Evolutionary conservation across 805 yeast genomes (phyloP).

Genomic region (Myxozyma udenii): DNA sequence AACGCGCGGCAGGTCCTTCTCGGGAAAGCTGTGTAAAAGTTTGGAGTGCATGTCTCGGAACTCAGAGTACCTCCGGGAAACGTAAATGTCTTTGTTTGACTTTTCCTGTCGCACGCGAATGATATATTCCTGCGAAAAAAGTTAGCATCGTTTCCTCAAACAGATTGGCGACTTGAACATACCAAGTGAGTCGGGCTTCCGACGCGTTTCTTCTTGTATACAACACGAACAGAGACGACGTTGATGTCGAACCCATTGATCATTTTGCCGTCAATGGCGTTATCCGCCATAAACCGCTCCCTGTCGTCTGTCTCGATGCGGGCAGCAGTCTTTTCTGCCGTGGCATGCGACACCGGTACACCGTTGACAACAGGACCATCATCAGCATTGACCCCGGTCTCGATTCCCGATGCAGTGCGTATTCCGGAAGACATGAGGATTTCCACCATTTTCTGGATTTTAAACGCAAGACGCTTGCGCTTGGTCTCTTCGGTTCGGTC

Average conservation of each 20-base stretch:
- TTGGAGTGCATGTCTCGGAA: constrained; percentile 55
- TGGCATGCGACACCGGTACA: background rate
- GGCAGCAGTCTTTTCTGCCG: constrained; percentile 26
- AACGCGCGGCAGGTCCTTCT: constrained; percentile 56
- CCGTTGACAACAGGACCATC: constrained; percentile 4
- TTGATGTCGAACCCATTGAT: constrained; percentile 62
- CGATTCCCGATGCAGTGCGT: constrained; percentile 44
- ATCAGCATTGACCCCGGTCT: constrained; percentile 19
- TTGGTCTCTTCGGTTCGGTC: constrained; percentile 78
- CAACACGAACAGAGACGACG: constrained; percentile 60
- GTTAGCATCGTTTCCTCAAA: background rate
- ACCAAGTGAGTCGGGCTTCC: constrained; percentile 21
- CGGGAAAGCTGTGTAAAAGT: constrained; percentile 55
- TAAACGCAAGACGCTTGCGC: constrained; percentile 58
- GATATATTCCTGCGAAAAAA: constrained; percentile 43
- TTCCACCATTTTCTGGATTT: constrained; percentile 59
- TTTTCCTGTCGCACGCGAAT: constrained; percentile 44
- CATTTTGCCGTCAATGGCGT: constrained; percentile 34
- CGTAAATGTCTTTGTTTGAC: constrained; percentile 43
- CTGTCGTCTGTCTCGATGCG: constrained; percentile 29
- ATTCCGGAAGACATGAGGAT: constrained; percentile 74
- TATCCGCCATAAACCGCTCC: constrained; percentile 26
- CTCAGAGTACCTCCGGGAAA: constrained; percentile 63
- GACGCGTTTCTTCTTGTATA: constrained; percentile 21
- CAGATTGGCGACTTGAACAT: constrained; percentile 1